Base-by-base conservation (phyloP, 139 green algal genomes). In the Edaphochlamys debaryana region DNA sequence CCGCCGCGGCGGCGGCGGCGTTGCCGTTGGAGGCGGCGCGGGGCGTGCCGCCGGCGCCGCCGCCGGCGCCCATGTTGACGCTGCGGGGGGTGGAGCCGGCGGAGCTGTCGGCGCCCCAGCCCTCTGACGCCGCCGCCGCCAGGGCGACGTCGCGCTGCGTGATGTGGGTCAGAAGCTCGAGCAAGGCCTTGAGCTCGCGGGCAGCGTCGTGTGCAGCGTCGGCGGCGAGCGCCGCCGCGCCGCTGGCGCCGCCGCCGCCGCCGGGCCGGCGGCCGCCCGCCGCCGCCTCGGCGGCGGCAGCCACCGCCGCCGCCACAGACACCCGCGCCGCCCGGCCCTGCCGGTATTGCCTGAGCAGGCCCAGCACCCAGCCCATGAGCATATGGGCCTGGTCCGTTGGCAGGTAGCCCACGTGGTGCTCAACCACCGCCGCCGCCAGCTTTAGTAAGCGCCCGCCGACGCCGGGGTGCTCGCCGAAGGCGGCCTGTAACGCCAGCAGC, bases 171-270 rank as follows among this genome's bases (percentile, higher is more conserved):
- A 98, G 89, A 71, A 98, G 90, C 84, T 87, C 84, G 32, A 98
- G 89, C 52, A 98, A 89, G 17, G 96, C 95, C 0, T 90, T 68
- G 41, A 98, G 77, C 71, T 97, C 94, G 13, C 89, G 89, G 69
- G 91, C 94, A 38, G 84, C 82, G 73, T 96, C 93, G 50, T 88
- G 52, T 8, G 67, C 78, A 15, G 89, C 87, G 20, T 91, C 89
- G 1, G 85, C 85, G 11, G 72, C 63, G 36, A 92, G 82, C 9
- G 63, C 41, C 85, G 69, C 8, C 67, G 86, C 62, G 84, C 79
- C 81, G 83, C 69, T 4, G 48, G 42, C 32, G 54, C 8, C 54
- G 37, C 37, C 50, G 54, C 45, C 27, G 48, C 76, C 62, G 72
- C 72, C 72, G 79, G 62, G 45, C 69, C 29, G 60, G 56, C 79